These are phyloP conservation scores for Cichorium intybus DNA, from an alignment of 140 eudicot species.

Conservation along the genomic window DNA sequence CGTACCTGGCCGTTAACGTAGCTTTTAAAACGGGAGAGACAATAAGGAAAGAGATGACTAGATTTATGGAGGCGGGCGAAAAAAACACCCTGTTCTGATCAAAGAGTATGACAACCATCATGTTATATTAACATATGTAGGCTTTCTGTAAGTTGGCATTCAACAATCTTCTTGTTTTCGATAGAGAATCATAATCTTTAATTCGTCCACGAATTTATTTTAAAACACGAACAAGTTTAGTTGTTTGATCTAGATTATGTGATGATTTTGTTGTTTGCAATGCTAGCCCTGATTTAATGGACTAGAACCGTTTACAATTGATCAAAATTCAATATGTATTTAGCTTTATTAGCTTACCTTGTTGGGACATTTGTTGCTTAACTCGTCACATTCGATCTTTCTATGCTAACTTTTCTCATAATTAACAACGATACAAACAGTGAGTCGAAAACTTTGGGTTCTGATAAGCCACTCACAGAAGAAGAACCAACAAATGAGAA, in stretches of 20 bases:
- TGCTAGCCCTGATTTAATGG: slow-evolving; percentile 14
- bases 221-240: not conserved
- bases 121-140: not conserved
- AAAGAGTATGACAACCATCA: no score
- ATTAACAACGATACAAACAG: not conserved
- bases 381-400: not conserved
- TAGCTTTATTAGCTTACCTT: not conserved
- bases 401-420: not conserved
- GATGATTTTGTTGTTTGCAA: not conserved
- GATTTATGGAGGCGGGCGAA: no score
- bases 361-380: slow-evolving; percentile 1
- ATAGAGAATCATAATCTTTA: not conserved
- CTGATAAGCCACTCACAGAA: slow-evolving; percentile 52
- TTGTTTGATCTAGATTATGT: not conserved
- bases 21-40: no score
- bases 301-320: not conserved
- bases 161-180: not conserved
- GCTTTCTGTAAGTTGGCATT: not conserved
- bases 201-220: not conserved
- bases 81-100: no score
- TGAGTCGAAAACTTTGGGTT: slow-evolving; percentile 35
- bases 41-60: no score
- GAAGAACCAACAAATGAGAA: slow-evolving; percentile 60
- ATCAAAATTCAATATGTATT: not conserved
- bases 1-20: no score